These are phyloP conservation scores for Heimioporus sp. DNA, from an alignment of 768 basidiomycete genomes.

Conservation along the genomic window DNA sequence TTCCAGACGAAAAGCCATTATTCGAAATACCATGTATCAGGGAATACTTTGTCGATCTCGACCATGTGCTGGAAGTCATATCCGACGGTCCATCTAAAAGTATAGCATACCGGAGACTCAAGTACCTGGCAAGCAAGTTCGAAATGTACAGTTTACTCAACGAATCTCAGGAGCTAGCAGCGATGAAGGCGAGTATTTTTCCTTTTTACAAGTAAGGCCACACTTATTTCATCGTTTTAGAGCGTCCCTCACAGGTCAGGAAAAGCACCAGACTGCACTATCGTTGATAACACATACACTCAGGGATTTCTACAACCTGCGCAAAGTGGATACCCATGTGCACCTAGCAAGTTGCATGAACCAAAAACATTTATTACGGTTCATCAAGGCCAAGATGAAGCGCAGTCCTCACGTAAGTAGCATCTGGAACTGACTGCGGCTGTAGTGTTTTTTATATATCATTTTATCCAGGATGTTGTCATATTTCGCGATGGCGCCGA, in stretches of 20 bases:
- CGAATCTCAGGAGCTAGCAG: slow-evolving; percentile 89
- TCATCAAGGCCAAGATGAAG: slow-evolving; percentile 99
- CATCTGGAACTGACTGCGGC: not conserved
- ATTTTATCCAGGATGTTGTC: slow-evolving; percentile 72
- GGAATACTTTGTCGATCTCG: slow-evolving; percentile 96
- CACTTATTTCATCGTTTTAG: slow-evolving; percentile 13
- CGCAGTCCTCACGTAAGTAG: slow-evolving; percentile 66
- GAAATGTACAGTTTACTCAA: slow-evolving; percentile 90
- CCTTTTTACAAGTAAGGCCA: not conserved
- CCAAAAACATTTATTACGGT: slow-evolving; percentile 96
- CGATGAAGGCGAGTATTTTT: slow-evolving; percentile 89
- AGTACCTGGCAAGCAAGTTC: slow-evolving; percentile 91
- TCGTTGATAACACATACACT: slow-evolving; percentile 1
- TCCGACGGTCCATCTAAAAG: slow-evolving; percentile 95
- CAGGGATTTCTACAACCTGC: slow-evolving; percentile 97
- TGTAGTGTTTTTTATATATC: not conserved
- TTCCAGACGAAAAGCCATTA: slow-evolving; percentile 49
- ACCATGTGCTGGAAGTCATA: slow-evolving; percentile 87
- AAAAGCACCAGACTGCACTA: not conserved
- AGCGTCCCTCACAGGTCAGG: slow-evolving; percentile 33
- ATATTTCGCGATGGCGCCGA: slow-evolving; percentile 92
- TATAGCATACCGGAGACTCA: slow-evolving; percentile 88
- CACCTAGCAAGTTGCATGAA: slow-evolving; percentile 99
- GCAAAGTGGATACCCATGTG: slow-evolving; percentile 98
- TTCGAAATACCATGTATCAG: slow-evolving; percentile 82